Conservation (phyloP, 495 filamentous ascomycete genomes). For the Hyphodiscus hymeniophilus region DNA sequence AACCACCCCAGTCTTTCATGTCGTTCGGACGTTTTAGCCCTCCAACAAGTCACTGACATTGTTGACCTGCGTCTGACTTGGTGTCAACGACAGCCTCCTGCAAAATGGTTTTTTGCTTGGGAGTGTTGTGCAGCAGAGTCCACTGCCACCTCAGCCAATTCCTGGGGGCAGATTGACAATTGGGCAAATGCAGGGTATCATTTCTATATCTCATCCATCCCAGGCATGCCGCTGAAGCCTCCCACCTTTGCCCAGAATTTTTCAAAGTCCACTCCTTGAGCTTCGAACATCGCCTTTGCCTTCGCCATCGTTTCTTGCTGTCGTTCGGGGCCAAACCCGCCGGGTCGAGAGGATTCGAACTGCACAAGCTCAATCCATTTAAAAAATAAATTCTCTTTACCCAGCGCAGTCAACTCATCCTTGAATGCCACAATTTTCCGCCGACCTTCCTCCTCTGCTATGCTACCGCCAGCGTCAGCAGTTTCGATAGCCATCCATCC, state of each 20-base stretch:
- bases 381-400: slow-evolving; percentile 79
- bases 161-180: neutral
- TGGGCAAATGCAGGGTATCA: neutral
- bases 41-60: too few species aligned
- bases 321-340: slow-evolving; percentile 61
- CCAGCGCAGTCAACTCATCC: slow-evolving; percentile 58
- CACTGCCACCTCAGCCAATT: too few species aligned
- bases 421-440: slow-evolving; percentile 63
- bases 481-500: slow-evolving; percentile 57
- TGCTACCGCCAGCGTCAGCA: slow-evolving; percentile 40
- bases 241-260: slow-evolving; percentile 65
- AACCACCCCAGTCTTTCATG: too few species aligned
- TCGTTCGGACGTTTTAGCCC: too few species aligned
- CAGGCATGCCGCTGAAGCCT: slow-evolving; percentile 52
- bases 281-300: slow-evolving; percentile 60
- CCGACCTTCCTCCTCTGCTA: slow-evolving; percentile 43
- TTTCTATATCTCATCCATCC: slow-evolving; percentile 27
- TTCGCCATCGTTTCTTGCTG: slow-evolving; percentile 57
- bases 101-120: too few species aligned
- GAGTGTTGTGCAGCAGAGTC: too few species aligned
- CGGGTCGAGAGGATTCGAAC: slow-evolving; percentile 65
- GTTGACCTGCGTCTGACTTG: too few species aligned
- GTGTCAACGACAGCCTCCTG: too few species aligned
- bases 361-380: slow-evolving; percentile 81
- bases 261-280: slow-evolving; percentile 66